Evolutionary conservation across 495 filamentous ascomycete genomes (phyloP), one percentile per base, ranked within the genome.

Genomic region (Clohesyomyces aquaticus): DNA sequence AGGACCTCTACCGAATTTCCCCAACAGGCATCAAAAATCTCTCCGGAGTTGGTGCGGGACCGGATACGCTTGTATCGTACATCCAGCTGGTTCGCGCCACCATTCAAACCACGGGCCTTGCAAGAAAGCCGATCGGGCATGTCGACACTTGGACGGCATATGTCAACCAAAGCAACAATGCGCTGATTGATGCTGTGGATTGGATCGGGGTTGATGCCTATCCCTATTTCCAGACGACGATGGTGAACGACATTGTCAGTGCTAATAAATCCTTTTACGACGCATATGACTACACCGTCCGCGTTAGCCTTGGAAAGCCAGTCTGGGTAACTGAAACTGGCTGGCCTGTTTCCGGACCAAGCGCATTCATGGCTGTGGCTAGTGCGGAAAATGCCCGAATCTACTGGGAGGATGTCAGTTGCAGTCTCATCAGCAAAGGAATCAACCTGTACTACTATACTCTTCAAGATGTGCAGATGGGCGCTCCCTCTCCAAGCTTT

Each of bases 261-360:
- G 85, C 79, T 73, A 83, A 82, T 66, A 47, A 56, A 10, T 78
- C 89, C 54, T 93, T 92, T 78, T 73, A 83, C 27, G 83, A 82
- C 25, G 83, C 88, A 23, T 78, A 88, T 12, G 68, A 74, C 23
- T 77, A 76, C 38, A 91, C 89, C 58, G 76, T 83, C 67, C 72
- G 72, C 25, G 85, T 78, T 38, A 83, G 82, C 55, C 76, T 78
- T 21, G 83, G 80, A 61, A 93, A 91, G 82, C 78, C 82, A 14
- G 84, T 96, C 70, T 93, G 92, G 88, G 81, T 96, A 64, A 96
- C 91, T 22, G 92, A 96, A 82, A 95, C 91, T 25, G 93, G 92
- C 64, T 93, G 87, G 82, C 92, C 92, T 58, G 85, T 90, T 23
- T 84, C 77, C 62, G 92, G 91, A 28, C 72, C 78, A 35, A 79